Evolutionary conservation across 257 asterid species (phyloP).

Genomic region (Gynochthodes officinalis): DNA sequence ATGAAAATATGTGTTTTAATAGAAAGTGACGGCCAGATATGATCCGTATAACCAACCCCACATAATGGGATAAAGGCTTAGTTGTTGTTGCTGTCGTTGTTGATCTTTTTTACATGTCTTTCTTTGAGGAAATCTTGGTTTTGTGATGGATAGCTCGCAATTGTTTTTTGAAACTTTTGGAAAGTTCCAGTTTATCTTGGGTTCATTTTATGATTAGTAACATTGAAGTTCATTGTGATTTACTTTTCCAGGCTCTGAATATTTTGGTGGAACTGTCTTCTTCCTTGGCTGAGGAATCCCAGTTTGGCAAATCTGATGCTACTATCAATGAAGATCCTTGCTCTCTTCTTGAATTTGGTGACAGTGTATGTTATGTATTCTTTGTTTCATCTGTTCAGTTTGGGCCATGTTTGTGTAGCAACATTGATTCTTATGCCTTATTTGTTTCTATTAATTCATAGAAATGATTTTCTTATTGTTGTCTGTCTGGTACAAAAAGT

Average conservation of each 20-base stretch:
- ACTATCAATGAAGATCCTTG: conserved; percentile 36
- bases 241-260: conserved; percentile 66
- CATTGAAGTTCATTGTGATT: conserved; percentile 12
- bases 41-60: too few species aligned
- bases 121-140: too few species aligned
- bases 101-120: neutral
- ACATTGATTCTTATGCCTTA: neutral
- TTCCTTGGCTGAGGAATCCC: conserved; percentile 44
- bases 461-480: too few species aligned
- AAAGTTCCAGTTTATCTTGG: neutral
- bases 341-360: conserved; percentile 37
- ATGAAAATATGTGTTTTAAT: too few species aligned
- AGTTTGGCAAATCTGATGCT: conserved; percentile 26
- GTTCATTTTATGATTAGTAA: neutral
- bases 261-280: conserved; percentile 68
- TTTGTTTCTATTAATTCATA: neutral
- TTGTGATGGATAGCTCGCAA: too few species aligned
- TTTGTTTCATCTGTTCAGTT: conserved; percentile 7
- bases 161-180: neutral
- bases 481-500: neutral
- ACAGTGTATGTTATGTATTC: conserved; percentile 42
- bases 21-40: too few species aligned
- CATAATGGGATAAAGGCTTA: too few species aligned
- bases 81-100: too few species aligned
- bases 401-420: conserved; percentile 1